Evolutionary conservation across 169 alveolate species (phyloP).

Genomic region (Amoebophrya sp.): DNA sequence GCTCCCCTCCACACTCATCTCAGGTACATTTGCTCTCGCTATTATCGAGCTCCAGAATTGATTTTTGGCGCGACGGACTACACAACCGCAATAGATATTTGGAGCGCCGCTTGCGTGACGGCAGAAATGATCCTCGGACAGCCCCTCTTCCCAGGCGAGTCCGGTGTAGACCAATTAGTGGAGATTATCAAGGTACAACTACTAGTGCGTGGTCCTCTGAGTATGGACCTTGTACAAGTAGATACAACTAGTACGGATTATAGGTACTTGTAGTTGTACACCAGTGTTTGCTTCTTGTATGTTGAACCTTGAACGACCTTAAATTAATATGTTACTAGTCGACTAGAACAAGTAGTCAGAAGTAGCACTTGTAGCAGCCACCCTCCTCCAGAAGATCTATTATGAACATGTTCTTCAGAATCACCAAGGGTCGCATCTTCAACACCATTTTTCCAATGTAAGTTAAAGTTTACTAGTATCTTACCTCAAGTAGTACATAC

Average conservation of each 20-base stretch:
- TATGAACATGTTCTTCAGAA: neutral
- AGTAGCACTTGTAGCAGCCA: too few species aligned
- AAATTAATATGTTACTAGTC: too few species aligned
- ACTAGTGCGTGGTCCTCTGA: conserved; percentile 53
- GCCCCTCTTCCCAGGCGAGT: conserved; percentile 92
- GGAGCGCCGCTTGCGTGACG: conserved; percentile 93
- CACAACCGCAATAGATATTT: conserved; percentile 91
- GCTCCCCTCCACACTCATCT: conserved; percentile 48
- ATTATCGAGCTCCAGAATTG: conserved; percentile 98
- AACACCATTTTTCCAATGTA: neutral
- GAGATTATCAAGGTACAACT: conserved; percentile 86
- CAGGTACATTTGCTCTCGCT: conserved; percentile 88
- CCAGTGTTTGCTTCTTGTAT: too few species aligned
- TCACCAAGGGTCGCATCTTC: neutral
- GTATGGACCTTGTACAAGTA: neutral
- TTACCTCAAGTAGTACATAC: conserved; percentile 33
- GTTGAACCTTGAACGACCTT: too few species aligned
- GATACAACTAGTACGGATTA: too few species aligned
- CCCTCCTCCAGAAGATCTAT: too few species aligned
- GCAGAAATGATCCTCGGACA: conserved; percentile 88
- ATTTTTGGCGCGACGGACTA: conserved; percentile 96
- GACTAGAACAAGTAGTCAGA: too few species aligned
- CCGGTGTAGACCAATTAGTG: conserved; percentile 90
- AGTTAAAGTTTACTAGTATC: neutral
- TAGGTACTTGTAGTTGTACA: too few species aligned